A percentile compares a stretch with the other conserved stretches of the same genome.
Evolutionary conservation across 345 rosid genomes (phyloP).

Genomic region (Brassica carinata): DNA sequence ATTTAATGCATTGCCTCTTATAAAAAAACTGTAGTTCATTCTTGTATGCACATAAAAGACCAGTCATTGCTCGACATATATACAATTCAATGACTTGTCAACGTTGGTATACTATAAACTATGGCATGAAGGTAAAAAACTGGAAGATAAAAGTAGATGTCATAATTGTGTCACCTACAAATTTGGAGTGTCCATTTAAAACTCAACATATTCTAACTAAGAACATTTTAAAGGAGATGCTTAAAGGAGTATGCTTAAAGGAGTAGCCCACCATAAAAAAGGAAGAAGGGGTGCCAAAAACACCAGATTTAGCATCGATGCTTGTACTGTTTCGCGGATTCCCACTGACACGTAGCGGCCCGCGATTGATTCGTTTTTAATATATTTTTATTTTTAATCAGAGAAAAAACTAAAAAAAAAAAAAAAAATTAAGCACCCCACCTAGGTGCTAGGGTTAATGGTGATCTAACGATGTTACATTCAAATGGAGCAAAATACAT

Average conservation of each 20-base stretch:
- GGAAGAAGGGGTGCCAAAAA: too few relatives aligned
- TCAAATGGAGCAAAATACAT: not conserved
- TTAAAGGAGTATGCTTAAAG: too few relatives aligned
- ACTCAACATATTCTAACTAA: not conserved
- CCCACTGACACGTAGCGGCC: too few relatives aligned
- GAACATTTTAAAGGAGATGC: too few relatives aligned
- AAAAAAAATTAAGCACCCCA: too few relatives aligned
- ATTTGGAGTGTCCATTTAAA: not conserved
- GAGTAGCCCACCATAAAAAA: too few relatives aligned
- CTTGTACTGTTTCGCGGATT: too few relatives aligned
- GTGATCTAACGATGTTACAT: not conserved
- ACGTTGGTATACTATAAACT: not conserved
- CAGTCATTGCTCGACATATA: conserved; percentile 5
- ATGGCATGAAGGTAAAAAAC: not conserved
- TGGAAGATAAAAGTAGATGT: not conserved
- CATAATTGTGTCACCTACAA: not conserved
- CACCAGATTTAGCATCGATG: too few relatives aligned
- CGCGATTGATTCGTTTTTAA: too few relatives aligned
- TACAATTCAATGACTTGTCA: conserved; percentile 2
- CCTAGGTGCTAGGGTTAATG: too few relatives aligned
- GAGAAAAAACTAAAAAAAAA: too few relatives aligned
- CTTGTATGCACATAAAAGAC: conserved; percentile 13
- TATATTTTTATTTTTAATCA: too few relatives aligned
- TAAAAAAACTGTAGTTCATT: not conserved
- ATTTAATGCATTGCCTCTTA: conserved; percentile 29